Base-by-base conservation (phyloP, 352 stramenopile species). In the Phytophthora nicotianae region DNA sequence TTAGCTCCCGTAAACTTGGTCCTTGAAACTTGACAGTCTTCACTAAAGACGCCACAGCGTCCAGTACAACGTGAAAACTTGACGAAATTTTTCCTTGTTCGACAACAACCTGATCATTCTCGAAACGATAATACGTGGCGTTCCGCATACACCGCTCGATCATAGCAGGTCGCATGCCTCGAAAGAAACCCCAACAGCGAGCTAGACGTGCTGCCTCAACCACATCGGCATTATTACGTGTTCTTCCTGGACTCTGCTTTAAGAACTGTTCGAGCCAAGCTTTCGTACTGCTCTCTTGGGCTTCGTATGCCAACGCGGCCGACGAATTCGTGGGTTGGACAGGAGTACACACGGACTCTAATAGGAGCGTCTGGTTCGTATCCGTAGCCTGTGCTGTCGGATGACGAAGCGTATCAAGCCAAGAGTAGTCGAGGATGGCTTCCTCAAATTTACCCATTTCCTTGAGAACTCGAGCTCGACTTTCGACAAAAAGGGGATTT, bases 401-500 rank as follows among this genome's bases (percentile, higher is more conserved):
- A 20, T 74, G 77, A 0, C 76, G 74, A 45, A 88, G 59, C 16
- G 80, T 70, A 41, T 86, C 74, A 9, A 89, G 72, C 75, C 80
- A 86, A 11, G 74, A 65, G 69, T 91, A 91, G 56, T 90, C 83
- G 24, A 79, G 74, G 41, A 91, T 91, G 8, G 83, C 80, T 52
- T 91, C 80, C 24, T 81, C 69, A 50, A 91, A 91, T 5, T 66
- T 68, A 2, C 83, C 80, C 55, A 88, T 70, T 59, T 86, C 74
- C 26, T 87, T 87, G 52, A 77, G 61, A 37, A 91, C 65, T 9
- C 75, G 66, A 9, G 80, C 83, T 27, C 83, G 76, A 62, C 78
- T 90, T 58, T 91, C 83, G 37, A 90, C 58, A 46, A 75, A 89
- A 10, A 87, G 57, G 33, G 67, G 50, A 53, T 88, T 91, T 56